A percentile compares a stretch with the other conserved stretches of the same genome.
Evolutionary conservation across 2,329 filamentous ascomycete genomes (phyloP).

Genomic region (Ophiostoma novo-ulmi): DNA sequence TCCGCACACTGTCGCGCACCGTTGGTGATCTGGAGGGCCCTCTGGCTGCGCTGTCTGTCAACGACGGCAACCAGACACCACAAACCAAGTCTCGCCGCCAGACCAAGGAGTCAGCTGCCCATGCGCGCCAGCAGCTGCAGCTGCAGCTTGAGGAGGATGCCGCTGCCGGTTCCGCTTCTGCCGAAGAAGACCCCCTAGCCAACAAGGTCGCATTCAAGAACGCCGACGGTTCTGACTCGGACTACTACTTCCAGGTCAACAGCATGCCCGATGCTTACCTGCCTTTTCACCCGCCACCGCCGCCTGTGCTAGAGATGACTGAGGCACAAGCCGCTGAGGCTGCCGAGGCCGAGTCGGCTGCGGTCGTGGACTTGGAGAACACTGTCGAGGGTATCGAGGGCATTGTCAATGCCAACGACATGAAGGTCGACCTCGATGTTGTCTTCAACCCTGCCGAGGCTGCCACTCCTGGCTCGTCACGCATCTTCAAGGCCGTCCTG

Average conservation of each 20-base stretch:
- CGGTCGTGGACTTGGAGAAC: background rate
- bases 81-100: conserved; percentile 34
- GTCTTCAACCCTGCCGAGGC: conserved; percentile 36
- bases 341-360: background rate
- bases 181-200: conserved; percentile 32
- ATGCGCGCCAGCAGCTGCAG: conserved; percentile 25
- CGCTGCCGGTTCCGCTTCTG: conserved; percentile 19
- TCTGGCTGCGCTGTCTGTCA: conserved; percentile 50
- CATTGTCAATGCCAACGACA: conserved; percentile 49
- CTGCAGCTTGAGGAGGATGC: conserved; percentile 19
- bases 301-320: conserved; percentile 57
- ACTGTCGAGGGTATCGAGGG: conserved; percentile 27
- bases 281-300: conserved; percentile 80
- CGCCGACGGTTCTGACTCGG: conserved; percentile 53
- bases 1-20: conserved; percentile 59
- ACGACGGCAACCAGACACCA: conserved; percentile 32
- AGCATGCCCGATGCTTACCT: conserved; percentile 64
- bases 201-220: conserved; percentile 49
- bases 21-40: conserved; percentile 56
- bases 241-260: conserved; percentile 62
- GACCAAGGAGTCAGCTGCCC: conserved; percentile 11
- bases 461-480: conserved; percentile 32
- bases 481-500: conserved; percentile 59
- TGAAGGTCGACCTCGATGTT: conserved; percentile 26
- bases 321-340: conserved; percentile 23